Percentiles rank a stretch among this genome's conserved stretches.
Conservation (phyloP, 495 filamentous ascomycete species). For the Neurospora sp. region DNA sequence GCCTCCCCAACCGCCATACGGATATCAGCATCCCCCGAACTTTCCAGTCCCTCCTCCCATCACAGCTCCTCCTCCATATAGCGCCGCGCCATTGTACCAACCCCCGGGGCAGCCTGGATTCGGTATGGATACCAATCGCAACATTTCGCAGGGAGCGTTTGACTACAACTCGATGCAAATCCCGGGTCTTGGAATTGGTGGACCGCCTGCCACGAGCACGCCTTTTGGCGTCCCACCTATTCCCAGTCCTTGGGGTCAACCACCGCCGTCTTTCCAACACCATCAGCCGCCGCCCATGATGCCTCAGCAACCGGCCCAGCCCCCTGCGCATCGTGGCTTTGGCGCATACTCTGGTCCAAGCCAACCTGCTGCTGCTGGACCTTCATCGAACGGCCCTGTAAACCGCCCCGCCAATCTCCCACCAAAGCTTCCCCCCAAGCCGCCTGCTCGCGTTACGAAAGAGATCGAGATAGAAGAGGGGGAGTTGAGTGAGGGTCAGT, state of each 20-base stretch:
- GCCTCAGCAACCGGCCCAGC: not conserved
- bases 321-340: not conserved
- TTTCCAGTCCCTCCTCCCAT: conserved; percentile 5
- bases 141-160: conserved; percentile 21
- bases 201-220: not conserved
- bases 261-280: not conserved
- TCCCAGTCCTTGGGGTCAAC: conserved; percentile 6
- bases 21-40: conserved; percentile 14
- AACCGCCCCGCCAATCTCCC: not conserved
- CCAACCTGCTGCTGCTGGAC: conserved; percentile 7
- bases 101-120: not conserved
- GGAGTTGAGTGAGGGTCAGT: conserved; percentile 60
- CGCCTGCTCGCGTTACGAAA: conserved; percentile 1
- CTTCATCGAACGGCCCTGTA: conserved; percentile 3
- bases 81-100: conserved; percentile 1
- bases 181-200: conserved; percentile 30
- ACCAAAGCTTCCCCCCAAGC: not conserved
- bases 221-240: not conserved
- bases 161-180: conserved; percentile 31
- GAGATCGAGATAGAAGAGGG: conserved; percentile 52
- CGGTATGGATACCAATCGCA: conserved; percentile 10
- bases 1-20: conserved; percentile 14
- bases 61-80: conserved; percentile 1
- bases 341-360: not conserved
- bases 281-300: not conserved